Evolutionary conservation across 2,329 filamentous ascomycete species (phyloP).

Genomic region (Penicillium digitatum): DNA sequence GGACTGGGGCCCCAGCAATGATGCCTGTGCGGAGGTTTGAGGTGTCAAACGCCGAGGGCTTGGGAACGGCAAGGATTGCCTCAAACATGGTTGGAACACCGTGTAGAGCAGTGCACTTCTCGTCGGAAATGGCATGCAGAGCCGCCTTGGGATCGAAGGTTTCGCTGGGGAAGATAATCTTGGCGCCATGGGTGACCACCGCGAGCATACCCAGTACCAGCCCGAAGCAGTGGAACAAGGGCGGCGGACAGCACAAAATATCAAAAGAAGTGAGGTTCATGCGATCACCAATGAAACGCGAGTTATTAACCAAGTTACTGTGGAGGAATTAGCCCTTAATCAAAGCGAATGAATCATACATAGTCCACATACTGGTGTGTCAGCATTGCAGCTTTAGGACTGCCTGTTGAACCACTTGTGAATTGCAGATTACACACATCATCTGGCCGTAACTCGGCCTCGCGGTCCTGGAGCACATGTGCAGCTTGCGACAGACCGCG

Average conservation of each 20-base stretch:
- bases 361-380: conserved; percentile 56
- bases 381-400: conserved; percentile 70
- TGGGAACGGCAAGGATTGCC: conserved; percentile 52
- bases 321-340: background rate
- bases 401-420: conserved; percentile 69
- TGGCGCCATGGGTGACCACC: conserved; percentile 68
- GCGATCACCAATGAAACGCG: conserved; percentile 67
- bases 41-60: conserved; percentile 47
- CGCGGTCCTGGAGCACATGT: conserved; percentile 51
- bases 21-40: conserved; percentile 67
- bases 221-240: conserved; percentile 82
- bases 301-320: conserved; percentile 56
- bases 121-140: conserved; percentile 62
- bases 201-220: conserved; percentile 72
- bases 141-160: conserved; percentile 67
- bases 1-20: conserved; percentile 73
- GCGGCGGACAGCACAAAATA: conserved; percentile 74
- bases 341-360: background rate
- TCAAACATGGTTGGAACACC: conserved; percentile 85
- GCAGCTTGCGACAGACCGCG: conserved; percentile 50
- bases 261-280: conserved; percentile 66
- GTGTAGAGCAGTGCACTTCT: conserved; percentile 69
- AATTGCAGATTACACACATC: conserved; percentile 72
- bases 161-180: conserved; percentile 71
- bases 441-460: conserved; percentile 56